phyloP scores from a whole-genome alignment of 2,329 filamentous ascomycete species.

The Ceratocystis lukuohia region DNA sequence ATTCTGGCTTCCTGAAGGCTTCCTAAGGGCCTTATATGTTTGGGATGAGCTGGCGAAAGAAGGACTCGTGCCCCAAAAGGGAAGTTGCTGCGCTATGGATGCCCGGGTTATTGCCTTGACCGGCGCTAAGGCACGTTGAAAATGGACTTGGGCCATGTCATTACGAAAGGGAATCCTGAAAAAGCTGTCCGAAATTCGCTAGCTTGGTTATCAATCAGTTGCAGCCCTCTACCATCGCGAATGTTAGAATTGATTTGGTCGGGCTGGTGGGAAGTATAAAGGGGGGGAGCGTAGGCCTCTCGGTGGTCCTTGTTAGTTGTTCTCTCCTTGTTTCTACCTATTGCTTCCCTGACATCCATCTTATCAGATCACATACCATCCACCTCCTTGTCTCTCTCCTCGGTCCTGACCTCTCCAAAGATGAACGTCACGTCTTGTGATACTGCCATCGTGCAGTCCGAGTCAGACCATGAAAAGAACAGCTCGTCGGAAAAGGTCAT shows the following conservation, averaged over 20 bases:
- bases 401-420: neutral
- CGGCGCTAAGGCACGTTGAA: neutral
- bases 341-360: neutral
- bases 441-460: neutral
- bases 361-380: neutral
- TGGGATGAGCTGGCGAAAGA: neutral
- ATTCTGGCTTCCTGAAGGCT: conserved; percentile 1
- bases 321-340: neutral
- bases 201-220: neutral
- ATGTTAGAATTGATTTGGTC: neutral
- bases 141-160: neutral
- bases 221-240: neutral
- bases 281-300: neutral
- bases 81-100: conserved; percentile 1
- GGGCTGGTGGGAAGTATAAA: neutral
- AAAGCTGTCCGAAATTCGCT: neutral
- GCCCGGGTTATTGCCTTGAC: conserved; percentile 5
- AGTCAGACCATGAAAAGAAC: conserved; percentile 7
- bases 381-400: neutral
- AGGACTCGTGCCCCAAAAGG: neutral
- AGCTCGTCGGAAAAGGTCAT: conserved; percentile 1
- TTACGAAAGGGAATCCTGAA: neutral
- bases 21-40: neutral
- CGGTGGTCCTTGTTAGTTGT: neutral
- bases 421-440: conserved; percentile 7